A percentile compares a stretch with the other conserved stretches of the same genome.
Evolutionary conservation across 345 rosid genomes (phyloP).

Genomic region (Populus euphratica): DNA sequence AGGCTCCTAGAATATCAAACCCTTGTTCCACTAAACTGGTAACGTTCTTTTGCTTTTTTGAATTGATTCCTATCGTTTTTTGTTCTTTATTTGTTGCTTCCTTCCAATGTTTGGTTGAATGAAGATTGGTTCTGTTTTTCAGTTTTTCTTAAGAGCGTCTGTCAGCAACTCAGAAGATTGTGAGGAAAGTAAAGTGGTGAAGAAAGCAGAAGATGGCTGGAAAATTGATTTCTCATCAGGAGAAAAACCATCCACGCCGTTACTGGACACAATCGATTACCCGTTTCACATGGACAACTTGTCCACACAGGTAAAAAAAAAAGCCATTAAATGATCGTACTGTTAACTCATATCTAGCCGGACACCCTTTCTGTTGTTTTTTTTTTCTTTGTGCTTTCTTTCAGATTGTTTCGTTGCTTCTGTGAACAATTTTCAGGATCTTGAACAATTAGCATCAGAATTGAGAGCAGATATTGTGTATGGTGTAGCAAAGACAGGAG

Average conservation of each 20-base stretch:
- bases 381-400: neutral
- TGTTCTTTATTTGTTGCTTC: neutral
- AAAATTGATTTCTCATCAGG: conserved; percentile 39
- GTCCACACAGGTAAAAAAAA: conserved; percentile 38
- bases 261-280: conserved; percentile 65
- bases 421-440: conserved; percentile 38
- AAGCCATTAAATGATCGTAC: neutral
- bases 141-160: conserved; percentile 44
- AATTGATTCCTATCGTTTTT: neutral
- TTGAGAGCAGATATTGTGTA: conserved; percentile 56
- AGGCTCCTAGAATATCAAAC: conserved; percentile 12
- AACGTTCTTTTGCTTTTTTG: neutral
- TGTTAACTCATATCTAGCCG: neutral
- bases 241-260: conserved; percentile 60
- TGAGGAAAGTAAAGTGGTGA: conserved; percentile 31
- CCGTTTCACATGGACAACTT: conserved; percentile 77
- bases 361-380: neutral
- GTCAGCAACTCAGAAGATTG: conserved; percentile 26
- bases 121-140: conserved; percentile 16
- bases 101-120: neutral
- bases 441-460: conserved; percentile 64
- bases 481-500: conserved; percentile 54
- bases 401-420: neutral
- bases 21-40: conserved; percentile 32
- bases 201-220: conserved; percentile 41